Evolutionary conservation across 2,329 filamentous ascomycete species (phyloP).

Genomic region (Stachybotrys echinatus): DNA sequence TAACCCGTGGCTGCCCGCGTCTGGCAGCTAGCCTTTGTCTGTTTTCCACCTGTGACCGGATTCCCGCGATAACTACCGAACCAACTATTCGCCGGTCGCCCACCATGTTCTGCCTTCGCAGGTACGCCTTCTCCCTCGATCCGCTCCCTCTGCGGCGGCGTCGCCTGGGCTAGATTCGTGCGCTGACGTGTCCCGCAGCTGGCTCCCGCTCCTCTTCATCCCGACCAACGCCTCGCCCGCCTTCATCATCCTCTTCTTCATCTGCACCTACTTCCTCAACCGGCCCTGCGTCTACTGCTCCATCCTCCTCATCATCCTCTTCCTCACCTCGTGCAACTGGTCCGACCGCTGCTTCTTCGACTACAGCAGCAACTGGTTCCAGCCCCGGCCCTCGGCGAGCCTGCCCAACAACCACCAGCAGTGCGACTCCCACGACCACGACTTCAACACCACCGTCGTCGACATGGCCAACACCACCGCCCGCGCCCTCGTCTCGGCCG

Average conservation of each 20-base stretch:
- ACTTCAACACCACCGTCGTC: conserved; percentile 43
- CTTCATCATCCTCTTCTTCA: conserved; percentile 84
- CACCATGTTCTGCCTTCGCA: conserved; percentile 58
- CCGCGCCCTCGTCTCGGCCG: conserved; percentile 60
- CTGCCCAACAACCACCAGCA: conserved; percentile 16
- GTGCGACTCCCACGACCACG: conserved; percentile 20
- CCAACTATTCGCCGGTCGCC: conserved; percentile 5
- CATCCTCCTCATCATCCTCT: conserved; percentile 88
- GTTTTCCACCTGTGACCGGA: background rate
- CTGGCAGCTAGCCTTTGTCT: too few species aligned
- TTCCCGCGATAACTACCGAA: background rate
- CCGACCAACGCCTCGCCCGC: conserved; percentile 79
- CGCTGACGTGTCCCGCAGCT: conserved; percentile 43
- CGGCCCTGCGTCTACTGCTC: conserved; percentile 98
- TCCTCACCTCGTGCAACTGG: conserved; percentile 87
- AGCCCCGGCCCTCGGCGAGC: conserved; percentile 60
- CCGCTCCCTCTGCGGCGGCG: background rate
- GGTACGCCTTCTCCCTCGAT: conserved; percentile 31
- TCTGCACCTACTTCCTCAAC: conserved; percentile 93
- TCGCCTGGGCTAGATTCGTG: conserved; percentile 1
- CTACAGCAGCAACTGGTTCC: conserved; percentile 88
- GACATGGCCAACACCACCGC: conserved; percentile 65
- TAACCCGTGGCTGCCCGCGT: too few species aligned
- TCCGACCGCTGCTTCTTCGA: conserved; percentile 90
- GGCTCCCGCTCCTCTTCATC: conserved; percentile 83